Percentiles rank a stretch among this genome's conserved stretches.
Conservation (phyloP, 805 yeast species). For the Metschnikowia anglica region DNA sequence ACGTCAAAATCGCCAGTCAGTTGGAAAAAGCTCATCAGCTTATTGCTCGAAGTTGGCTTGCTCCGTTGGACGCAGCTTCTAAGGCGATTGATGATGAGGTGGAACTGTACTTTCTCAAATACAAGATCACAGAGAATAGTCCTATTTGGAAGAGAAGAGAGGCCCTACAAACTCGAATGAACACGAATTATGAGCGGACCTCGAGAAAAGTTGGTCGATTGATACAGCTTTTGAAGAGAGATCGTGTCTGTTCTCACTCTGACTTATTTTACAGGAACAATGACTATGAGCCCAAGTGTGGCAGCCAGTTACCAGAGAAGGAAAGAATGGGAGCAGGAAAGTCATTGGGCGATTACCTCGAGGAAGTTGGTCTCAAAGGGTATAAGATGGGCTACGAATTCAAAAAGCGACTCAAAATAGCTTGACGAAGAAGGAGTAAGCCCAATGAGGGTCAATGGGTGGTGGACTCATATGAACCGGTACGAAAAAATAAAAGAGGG, state of each 20-base stretch:
- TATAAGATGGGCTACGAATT: slow-evolving; percentile 33
- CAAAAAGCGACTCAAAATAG: slow-evolving; percentile 24
- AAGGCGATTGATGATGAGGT: slow-evolving; percentile 16
- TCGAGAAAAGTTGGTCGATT: slow-evolving; percentile 17
- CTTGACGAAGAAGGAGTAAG: no score
- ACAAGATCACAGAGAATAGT: slow-evolving; percentile 13
- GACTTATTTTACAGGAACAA: slow-evolving; percentile 25
- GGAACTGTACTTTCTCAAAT: slow-evolving; percentile 16
- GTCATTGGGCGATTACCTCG: slow-evolving; percentile 34
- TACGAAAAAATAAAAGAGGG: no score
- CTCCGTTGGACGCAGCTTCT: slow-evolving; percentile 14
- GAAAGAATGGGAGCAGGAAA: slow-evolving; percentile 32
- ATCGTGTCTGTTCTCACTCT: slow-evolving; percentile 34
- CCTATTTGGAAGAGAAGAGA: slow-evolving; percentile 15
- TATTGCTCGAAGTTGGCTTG: slow-evolving; percentile 15
- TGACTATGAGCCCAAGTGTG: slow-evolving; percentile 12
- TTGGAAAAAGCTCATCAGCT: slow-evolving; percentile 12
- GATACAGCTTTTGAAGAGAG: slow-evolving; percentile 17
- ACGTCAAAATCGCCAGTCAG: slow-evolving; percentile 11
- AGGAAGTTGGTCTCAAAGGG: slow-evolving; percentile 21
- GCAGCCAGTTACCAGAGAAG: slow-evolving; percentile 19
- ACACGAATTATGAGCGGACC: slow-evolving; percentile 17
- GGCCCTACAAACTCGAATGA: slow-evolving; percentile 18
- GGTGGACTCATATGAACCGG: no score
- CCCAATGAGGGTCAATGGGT: no score